Evolutionary conservation across 1,139 yeast species (phyloP).

Genomic region (Taphrina flavorubra): DNA sequence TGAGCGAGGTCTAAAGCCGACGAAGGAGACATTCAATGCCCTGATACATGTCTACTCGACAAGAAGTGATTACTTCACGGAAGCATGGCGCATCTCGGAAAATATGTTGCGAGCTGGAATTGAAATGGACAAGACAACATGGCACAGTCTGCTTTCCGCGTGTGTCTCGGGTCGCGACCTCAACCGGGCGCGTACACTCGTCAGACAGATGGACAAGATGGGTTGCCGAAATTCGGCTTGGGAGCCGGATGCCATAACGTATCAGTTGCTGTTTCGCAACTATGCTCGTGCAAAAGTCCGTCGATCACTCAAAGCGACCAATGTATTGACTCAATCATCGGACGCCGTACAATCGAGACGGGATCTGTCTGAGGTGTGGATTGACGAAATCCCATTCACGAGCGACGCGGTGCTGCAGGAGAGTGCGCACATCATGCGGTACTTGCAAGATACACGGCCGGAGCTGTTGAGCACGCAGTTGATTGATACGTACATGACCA

Average conservation of each 20-base stretch:
- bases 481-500: slow-evolving; percentile 39
- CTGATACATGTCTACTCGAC: slow-evolving; percentile 41
- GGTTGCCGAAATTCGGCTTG: slow-evolving; percentile 12
- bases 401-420: slow-evolving; percentile 28
- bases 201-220: slow-evolving; percentile 20
- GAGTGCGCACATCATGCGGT: slow-evolving; percentile 31
- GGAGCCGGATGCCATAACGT: slow-evolving; percentile 36
- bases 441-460: slow-evolving; percentile 16
- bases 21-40: slow-evolving; percentile 41
- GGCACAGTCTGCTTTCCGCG: slow-evolving; percentile 38
- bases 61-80: slow-evolving; percentile 42
- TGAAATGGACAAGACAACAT: slow-evolving; percentile 37
- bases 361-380: slow-evolving; percentile 23
- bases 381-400: slow-evolving; percentile 27
- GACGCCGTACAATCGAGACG: neutral
- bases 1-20: slow-evolving; percentile 38
- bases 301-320: neutral
- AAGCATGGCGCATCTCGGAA: slow-evolving; percentile 42
- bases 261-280: slow-evolving; percentile 39
- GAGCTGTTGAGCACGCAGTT: slow-evolving; percentile 32
- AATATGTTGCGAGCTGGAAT: slow-evolving; percentile 24
- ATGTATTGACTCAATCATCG: neutral
- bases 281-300: slow-evolving; percentile 40
- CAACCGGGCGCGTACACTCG: slow-evolving; percentile 36
- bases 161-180: slow-evolving; percentile 36